phyloP scores from a whole-genome alignment of 129 eudicot genomes.

The Apium graveolens region DNA sequence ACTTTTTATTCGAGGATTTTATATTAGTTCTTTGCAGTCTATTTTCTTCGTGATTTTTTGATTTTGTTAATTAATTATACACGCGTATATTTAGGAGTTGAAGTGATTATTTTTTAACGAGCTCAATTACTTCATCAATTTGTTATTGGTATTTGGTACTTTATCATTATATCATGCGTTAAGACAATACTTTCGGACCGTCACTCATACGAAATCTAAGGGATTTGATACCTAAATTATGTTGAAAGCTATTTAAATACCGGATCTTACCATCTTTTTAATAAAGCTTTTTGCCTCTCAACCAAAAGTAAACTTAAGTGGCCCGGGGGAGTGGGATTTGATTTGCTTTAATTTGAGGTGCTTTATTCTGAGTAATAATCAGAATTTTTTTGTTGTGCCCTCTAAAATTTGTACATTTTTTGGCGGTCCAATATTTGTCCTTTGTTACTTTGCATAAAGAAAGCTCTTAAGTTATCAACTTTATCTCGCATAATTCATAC shows the following conservation, averaged over 20 bases:
- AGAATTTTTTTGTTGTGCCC: neutral
- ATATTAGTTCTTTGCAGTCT: too few species aligned
- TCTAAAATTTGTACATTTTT: neutral
- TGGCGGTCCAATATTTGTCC: conserved; percentile 6
- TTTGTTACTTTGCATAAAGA: conserved; percentile 11
- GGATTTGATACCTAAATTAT: neutral
- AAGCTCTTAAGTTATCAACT: neutral
- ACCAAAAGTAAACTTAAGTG: neutral
- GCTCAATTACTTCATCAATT: too few species aligned
- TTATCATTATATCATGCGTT: too few species aligned
- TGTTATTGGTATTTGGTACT: too few species aligned
- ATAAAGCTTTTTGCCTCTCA: conserved; percentile 2
- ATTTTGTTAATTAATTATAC: too few species aligned
- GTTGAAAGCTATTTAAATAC: neutral
- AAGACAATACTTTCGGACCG: neutral
- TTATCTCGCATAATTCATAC: neutral
- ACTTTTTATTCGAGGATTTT: too few species aligned
- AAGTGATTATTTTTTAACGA: too few species aligned
- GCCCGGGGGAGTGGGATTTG: neutral
- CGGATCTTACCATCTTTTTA: neutral
- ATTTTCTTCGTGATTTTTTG: too few species aligned
- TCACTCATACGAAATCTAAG: neutral
- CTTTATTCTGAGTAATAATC: neutral
- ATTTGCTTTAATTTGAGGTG: conserved; percentile 1
- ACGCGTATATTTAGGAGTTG: too few species aligned